phyloP scores from a whole-genome alignment of 352 stramenopile species.

The Phytophthora boehmeriae region DNA sequence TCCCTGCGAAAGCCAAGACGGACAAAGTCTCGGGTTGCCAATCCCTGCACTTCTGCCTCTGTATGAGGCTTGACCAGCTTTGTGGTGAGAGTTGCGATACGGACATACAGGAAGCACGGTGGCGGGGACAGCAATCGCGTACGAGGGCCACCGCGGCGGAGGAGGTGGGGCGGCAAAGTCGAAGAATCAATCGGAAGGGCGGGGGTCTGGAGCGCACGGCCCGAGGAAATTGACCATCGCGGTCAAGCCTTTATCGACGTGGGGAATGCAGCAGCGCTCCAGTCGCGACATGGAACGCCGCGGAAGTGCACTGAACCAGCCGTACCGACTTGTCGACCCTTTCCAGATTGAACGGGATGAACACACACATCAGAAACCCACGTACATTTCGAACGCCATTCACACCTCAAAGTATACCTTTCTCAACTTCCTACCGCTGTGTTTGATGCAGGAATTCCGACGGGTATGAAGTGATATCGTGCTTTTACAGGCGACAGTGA shows the following conservation, averaged over 20 bases:
- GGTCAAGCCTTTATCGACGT: slow-evolving; percentile 24
- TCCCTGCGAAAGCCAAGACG: slow-evolving; percentile 19
- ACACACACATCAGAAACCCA: slow-evolving; percentile 52
- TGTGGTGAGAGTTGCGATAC: slow-evolving; percentile 9
- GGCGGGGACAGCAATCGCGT: slow-evolving; percentile 16
- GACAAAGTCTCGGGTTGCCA: slow-evolving; percentile 1
- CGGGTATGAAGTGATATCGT: slow-evolving; percentile 31
- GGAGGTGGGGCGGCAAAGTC: slow-evolving; percentile 9
- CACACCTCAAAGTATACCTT: slow-evolving; percentile 92
- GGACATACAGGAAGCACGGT: slow-evolving; percentile 18
- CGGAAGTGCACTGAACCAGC: slow-evolving; percentile 17
- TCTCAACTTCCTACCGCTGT: slow-evolving; percentile 73
- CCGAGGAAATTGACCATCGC: slow-evolving; percentile 36
- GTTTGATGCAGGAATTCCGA: slow-evolving; percentile 86
- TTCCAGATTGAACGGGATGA: slow-evolving; percentile 66
- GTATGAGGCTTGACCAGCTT: slow-evolving; percentile 18
- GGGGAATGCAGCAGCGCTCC: slow-evolving; percentile 4
- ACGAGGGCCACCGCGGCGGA: slow-evolving; percentile 13
- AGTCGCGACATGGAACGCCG: slow-evolving; percentile 30
- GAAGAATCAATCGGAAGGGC: slow-evolving; percentile 14
- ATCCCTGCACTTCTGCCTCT: slow-evolving; percentile 9
- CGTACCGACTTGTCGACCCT: slow-evolving; percentile 67
- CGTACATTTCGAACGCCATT: slow-evolving; percentile 82
- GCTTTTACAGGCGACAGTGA: background rate
- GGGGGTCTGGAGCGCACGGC: slow-evolving; percentile 21